Base-by-base conservation (phyloP, 805 yeast genomes). In the Kazachstania africana region DNA sequence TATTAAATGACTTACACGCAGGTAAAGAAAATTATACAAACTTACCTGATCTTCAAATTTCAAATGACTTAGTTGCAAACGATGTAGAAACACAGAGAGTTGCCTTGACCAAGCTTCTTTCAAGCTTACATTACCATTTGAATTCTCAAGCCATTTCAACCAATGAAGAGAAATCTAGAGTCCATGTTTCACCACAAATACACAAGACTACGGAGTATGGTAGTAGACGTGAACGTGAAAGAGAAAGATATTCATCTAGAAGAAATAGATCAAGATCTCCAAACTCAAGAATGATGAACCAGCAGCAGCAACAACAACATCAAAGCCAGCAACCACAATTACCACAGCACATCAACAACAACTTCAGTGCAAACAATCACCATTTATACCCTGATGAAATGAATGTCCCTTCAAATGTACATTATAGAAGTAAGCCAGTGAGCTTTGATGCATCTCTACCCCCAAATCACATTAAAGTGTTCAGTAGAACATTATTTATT, bases 401-500 rank as follows among this genome's bases (percentile, higher is more conserved):
- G 44, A 81, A 81, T 50, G 57, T 66, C 5, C 82, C 81, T 24
- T 77, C 81, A 3, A 77, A 75, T 31, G 75, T 80, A 3, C 85
- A 81, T 56, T 80, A 62, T 55, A 73, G 94, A 57, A 77, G 78
- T n/a, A 74, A 75, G 47, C 72, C 71, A 35, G 77, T 84, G 27
- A 68, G 76, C 8, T 67, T 66, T 48, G 96, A 87, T 55, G 68
- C 70, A 24, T 58, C 70, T 9, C 59, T 85, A 35, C 91, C 94
- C 2, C 72, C 75, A 28, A 94, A 85, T 26, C 68, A 78, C 26
- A 70, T 88, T 45, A 80, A 78, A 50, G 95, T 88, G 2, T 69
- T 71, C 44, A 79, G 94, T 32, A 75, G 98, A 60, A 91, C 98
- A 0, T 62, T 91, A 36, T 91, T 91, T 48, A 76, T 91, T 37